A percentile compares a stretch with the other conserved stretches of the same genome.
These are phyloP conservation scores for Sonneratia caseolaris DNA, from an alignment of 345 rosid species.

Conservation along the genomic window DNA sequence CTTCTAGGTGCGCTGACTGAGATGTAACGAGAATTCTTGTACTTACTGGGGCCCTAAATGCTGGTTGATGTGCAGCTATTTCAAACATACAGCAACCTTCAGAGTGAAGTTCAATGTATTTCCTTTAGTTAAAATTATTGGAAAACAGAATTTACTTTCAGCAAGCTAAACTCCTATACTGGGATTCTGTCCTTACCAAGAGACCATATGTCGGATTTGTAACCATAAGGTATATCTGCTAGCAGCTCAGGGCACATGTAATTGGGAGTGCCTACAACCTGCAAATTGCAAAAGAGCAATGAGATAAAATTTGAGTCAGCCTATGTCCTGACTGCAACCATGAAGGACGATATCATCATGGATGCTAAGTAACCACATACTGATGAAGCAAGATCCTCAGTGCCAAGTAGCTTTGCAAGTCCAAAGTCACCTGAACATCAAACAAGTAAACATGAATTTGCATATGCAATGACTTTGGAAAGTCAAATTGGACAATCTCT, in stretches of 20 bases:
- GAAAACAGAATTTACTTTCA: background rate
- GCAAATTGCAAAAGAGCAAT: background rate
- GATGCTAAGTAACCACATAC: conserved; percentile 26
- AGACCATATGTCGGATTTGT: conserved; percentile 97
- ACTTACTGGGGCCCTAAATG: conserved; percentile 89
- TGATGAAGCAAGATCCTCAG: conserved; percentile 79
- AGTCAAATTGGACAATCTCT: conserved; percentile 5
- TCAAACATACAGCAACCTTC: conserved; percentile 97
- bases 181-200: conserved; percentile 49
- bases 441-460: background rate
- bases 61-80: conserved; percentile 91
- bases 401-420: conserved; percentile 77
- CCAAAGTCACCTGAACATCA: conserved; percentile 75
- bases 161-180: background rate
- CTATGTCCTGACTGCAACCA: background rate
- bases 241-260: conserved; percentile 96
- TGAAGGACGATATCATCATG: background rate
- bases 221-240: conserved; percentile 86
- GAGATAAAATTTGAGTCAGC: background rate
- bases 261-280: conserved; percentile 92
- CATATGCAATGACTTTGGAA: background rate
- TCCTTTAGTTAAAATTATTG: conserved; percentile 1
- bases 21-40: background rate
- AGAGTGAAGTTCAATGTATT: conserved; percentile 1
- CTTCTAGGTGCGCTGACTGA: background rate